Percentiles rank a stretch among this genome's conserved stretches.
phyloP scores from a whole-genome alignment of 2,329 filamentous ascomycete species.

The Aureobasidium pullulans region DNA sequence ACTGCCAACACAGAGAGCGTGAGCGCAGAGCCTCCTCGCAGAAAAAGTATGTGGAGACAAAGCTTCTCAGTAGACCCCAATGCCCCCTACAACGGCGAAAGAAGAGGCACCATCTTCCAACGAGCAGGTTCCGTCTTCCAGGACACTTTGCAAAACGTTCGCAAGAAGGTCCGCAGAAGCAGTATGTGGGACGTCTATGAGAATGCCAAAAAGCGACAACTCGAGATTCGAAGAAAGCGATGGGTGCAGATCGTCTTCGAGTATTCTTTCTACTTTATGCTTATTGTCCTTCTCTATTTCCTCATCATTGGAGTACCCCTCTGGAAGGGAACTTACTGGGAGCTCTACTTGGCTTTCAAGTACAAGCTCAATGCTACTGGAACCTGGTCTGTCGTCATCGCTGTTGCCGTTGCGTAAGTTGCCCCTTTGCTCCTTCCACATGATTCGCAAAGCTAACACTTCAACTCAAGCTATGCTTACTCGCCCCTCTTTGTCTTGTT shows the following conservation, averaged over 20 bases:
- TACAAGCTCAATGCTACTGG: constrained; percentile 34
- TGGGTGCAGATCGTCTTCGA: constrained; percentile 35
- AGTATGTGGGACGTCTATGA: constrained; percentile 21
- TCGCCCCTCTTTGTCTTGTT: constrained; percentile 28
- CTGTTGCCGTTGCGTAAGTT: constrained; percentile 24
- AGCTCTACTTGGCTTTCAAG: constrained; percentile 33
- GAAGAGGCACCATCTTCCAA: constrained; percentile 3
- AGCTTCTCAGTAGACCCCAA: neutral
- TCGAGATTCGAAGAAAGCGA: constrained; percentile 20
- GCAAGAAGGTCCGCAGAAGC: constrained; percentile 6
- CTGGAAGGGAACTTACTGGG: constrained; percentile 40
- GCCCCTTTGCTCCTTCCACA: neutral
- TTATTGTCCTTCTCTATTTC: constrained; percentile 37
- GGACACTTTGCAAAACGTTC: neutral
- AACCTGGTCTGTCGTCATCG: constrained; percentile 30
- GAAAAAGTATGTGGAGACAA: neutral
- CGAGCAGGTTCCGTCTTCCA: constrained; percentile 12
- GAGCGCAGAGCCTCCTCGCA: neutral
- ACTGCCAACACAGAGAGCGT: neutral
- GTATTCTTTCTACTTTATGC: constrained; percentile 31
- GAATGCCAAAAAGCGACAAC: constrained; percentile 19
- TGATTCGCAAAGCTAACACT: neutral
- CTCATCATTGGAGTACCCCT: constrained; percentile 40
- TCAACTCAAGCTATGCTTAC: constrained; percentile 18
- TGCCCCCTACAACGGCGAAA: neutral